Percentiles rank a stretch among this genome's conserved stretches.
phyloP scores from a whole-genome alignment of 2,329 filamentous ascomycete genomes.

The Cytospora piceicola region DNA sequence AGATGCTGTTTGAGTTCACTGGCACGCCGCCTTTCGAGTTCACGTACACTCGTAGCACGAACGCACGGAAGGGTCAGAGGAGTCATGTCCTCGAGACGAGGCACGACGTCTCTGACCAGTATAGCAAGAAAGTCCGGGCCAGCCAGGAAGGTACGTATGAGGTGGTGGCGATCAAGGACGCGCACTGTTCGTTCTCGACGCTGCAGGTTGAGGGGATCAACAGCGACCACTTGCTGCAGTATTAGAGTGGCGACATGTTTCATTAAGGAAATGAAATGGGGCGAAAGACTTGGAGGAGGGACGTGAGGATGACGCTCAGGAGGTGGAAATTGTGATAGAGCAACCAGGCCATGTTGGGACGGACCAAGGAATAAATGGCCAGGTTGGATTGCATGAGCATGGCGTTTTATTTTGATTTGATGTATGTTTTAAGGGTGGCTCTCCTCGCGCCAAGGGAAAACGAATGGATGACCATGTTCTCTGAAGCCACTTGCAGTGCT shows the following conservation, averaged over 20 bases:
- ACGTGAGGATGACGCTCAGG: background rate
- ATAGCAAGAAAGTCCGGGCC: conserved; percentile 79
- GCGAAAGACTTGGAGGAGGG: background rate
- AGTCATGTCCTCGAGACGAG: conserved; percentile 85
- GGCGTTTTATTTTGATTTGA: conserved; percentile 35
- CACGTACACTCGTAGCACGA: conserved; percentile 90
- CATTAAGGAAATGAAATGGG: background rate
- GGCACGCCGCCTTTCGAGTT: conserved; percentile 97
- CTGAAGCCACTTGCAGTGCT: background rate
- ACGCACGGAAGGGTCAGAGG: conserved; percentile 79
- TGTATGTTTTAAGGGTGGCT: conserved; percentile 21
- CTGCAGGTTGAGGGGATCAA: conserved; percentile 59
- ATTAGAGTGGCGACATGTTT: conserved; percentile 30
- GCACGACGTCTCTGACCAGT: conserved; percentile 82
- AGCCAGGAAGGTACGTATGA: conserved; percentile 97
- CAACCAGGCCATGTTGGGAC: conserved; percentile 26
- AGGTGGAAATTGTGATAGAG: conserved; percentile 28
- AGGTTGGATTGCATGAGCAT: conserved; percentile 38
- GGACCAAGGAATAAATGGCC: conserved; percentile 11
- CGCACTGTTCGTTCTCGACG: conserved; percentile 85
- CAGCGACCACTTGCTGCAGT: conserved; percentile 44
- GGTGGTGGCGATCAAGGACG: conserved; percentile 94
- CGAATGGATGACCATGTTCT: conserved; percentile 20
- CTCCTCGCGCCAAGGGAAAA: conserved; percentile 10
- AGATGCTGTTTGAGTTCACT: conserved; percentile 93